Base-by-base conservation (phyloP, 345 rosid genomes). In the Eutrema heterophyllum region DNA sequence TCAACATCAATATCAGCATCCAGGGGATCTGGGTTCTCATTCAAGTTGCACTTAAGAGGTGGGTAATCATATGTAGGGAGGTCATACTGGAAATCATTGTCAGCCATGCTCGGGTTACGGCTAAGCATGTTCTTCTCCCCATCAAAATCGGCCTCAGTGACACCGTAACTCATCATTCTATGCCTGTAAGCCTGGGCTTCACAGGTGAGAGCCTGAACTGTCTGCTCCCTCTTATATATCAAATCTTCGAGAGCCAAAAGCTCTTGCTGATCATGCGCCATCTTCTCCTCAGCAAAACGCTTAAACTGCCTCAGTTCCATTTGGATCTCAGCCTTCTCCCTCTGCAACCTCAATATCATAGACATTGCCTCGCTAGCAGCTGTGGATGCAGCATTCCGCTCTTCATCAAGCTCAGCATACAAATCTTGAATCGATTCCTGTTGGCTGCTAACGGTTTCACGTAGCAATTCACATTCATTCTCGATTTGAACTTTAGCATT, bases 321-420 rank as follows among this genome's bases (percentile, higher is more conserved):
- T 68, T 89, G 91, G 41, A 86, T 76, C 73, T 92, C 99, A 0
- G 99, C 98, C 82, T 96, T 96, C 79, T 96, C 98, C 76, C 91
- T 90, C 83, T 96, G 98, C 83, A 96, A 75, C 82, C 88, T 90
- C 83, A 92, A 44, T 68, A 96, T 96, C 99, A 96, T 96, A 7
- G 96, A 92, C 99, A 96, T 96, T 2, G 98, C 96, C 83, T 96
- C 99, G 66, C 79, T 92, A 2, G 98, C 98, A 64, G 99, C 99
- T 2, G 97, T 79, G 0, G 97, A 89, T 0, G 99, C 84, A 56
- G 99, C 98, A 79, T 90, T 96, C 57, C 97, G 84, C 83, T 96
- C 99, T 73, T 96, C 94, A 40, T 96, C 99, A 79, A 96, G 80
- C 68, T 96, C 99, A 0, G 68, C 51, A 43, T 80, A 80, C 74